Evolutionary conservation across 768 basidiomycete species (phyloP), one percentile per base, ranked within the genome.

Genomic region (Lentinus brumalis): DNA sequence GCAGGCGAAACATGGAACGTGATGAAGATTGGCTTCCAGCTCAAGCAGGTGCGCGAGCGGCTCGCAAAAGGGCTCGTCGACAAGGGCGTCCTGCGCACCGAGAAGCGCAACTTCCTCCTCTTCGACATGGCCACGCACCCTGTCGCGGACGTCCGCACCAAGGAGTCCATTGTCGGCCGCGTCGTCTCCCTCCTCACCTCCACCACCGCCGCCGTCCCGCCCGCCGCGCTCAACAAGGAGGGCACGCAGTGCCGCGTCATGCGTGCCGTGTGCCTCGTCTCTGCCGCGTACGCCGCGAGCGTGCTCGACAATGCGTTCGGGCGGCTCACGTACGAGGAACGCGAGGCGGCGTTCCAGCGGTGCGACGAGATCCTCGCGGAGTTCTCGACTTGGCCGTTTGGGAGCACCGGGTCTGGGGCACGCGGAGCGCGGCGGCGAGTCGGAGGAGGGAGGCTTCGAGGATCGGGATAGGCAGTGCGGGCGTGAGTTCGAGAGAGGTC

Each of bases 81-180:
- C 81, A 99, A 99, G 76, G 97, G 96, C 68, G 87, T 99, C 41
- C 85, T 99, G n/a, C 90, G 97, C 53, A 99, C 96, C 15, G 97
- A 98, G 74, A 98, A 99, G 73, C 91, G 95, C 69, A 98, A 98
- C 75, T 99, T 99, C 76, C 84, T 99, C 52, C 81, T 99, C 32
- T 99, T 99, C 77, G 96, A 99, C 78, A 99, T 99, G 96, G 96
- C 97, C 16, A 99, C 96, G 0, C 96, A 99, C 74, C 97, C 96
- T 1, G 91, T 98, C 52, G 93, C 96, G 7, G 96, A 98, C 75
- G 83, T 92, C 12, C 89, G 92, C 59, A 88, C 88, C 9, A 98
- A 98, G 72, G 94, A 95, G 71, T 81, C 82, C 59, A 84, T 98
- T 69, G 81, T 98, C 71, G 75, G 79, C 14, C 89, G 96, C 35